Conservation (phyloP, 73 alveolate species). For the Paramecium pentaurelia region DNA sequence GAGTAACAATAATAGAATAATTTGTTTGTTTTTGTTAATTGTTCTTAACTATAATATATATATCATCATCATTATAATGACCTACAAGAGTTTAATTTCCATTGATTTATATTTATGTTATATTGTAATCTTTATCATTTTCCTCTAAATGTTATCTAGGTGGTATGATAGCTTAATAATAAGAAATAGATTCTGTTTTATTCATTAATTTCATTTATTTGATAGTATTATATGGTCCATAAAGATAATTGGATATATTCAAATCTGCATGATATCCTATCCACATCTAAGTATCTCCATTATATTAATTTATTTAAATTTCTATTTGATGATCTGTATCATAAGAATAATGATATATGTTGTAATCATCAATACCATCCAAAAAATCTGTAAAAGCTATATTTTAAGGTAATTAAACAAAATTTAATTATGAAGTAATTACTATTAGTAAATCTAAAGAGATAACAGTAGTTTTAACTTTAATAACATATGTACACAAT, state of each 20-base stretch:
- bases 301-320: background rate
- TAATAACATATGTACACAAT: background rate
- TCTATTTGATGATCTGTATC: slow-evolving; percentile 39
- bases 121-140: background rate
- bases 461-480: background rate
- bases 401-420: background rate
- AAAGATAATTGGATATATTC: background rate
- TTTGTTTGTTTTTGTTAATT: background rate
- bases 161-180: background rate
- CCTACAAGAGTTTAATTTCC: background rate
- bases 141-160: slow-evolving; percentile 34
- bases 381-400: slow-evolving; percentile 5
- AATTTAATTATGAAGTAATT: background rate
- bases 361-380: background rate
- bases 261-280: background rate
- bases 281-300: slow-evolving; percentile 7
- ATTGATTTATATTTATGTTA: background rate
- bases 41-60: background rate
- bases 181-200: background rate
- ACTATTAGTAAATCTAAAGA: background rate
- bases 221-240: background rate
- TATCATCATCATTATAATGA: slow-evolving; percentile 36
- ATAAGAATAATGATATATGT: slow-evolving; percentile 10
- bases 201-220: background rate
- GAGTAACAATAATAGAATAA: background rate